Evolutionary conservation across 495 filamentous ascomycete genomes (phyloP), one percentile per base, ranked within the genome.

Genomic region (Aspergillus heteromorphus): DNA sequence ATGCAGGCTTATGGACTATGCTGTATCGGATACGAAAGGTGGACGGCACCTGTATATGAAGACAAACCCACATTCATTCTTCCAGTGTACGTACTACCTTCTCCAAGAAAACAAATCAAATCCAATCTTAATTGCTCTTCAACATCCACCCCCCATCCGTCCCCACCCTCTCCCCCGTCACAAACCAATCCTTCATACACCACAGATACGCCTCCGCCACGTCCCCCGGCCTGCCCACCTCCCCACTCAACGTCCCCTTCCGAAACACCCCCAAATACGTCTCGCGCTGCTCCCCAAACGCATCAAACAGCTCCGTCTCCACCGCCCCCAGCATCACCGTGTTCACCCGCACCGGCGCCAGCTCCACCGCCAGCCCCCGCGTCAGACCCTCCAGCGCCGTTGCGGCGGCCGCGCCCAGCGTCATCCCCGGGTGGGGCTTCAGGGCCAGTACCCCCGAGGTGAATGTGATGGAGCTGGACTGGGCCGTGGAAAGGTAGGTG

Each of bases 161-260:
- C 36, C 68, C 58, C 31, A 81, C 58, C 19, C 64, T 57, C 1
- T 63, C 67, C 14, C 81, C 83, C 10, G 80, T 83, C 14, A 65
- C 69, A 66, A 76, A 78, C 31, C 56, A 55, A 69, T 88, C 83
- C 63, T 77, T 81, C 82, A 88, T 80, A 7, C 79, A 65, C 64
- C 80, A 87, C 40, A 86, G 36, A 71, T 87, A 88, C 30, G 79
- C 75, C 73, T 88, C 83, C 0, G 80, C 85, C 4, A 82, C 73
- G 65, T 87, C 83, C 60, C 79, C 78, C 10, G 78, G 72, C 56
- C 52, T 56, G 0, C 73, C 86, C 27, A 80, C 57, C 54, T 66
- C 61, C 7, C 76, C 75, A 3, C 76, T 79, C 21, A 78, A 62
- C 42, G 59, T 62, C 51, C 57, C 59, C 34, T 55, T 49, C 48